Evolutionary conservation across 805 yeast genomes (phyloP), one percentile per base, ranked within the genome.

Genomic region (Lachancea thermotolerans): DNA sequence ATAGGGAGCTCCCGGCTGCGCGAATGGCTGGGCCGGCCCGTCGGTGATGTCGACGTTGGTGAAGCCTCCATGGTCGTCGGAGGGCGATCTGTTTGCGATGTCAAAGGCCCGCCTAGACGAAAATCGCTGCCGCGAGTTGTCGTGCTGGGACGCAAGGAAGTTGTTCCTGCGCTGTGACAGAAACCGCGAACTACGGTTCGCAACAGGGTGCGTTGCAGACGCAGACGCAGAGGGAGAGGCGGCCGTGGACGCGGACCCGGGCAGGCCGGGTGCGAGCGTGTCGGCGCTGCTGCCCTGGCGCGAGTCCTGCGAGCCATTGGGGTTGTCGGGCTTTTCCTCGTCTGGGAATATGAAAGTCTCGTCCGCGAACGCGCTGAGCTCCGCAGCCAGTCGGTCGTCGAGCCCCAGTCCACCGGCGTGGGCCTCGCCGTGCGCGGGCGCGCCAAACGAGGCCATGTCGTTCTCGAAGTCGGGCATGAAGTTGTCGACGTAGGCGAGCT

Each of bases 321-420:
- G 52, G 31, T 60, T 57, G 12, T 38, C 27, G 1, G 82, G 82
- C 58, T 83, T 83, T 31, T 84, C 91, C 57, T 85, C 93, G 58
- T 85, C 93, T 1, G 91, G 88, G 58, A 85, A 85, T 2, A 85
- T 75, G 53, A 85, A 85, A 2, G 86, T 75, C 48, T 83, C 90
- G 55, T 84, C 90, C 0, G 90, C 91, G 72, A 85, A 85, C 1
- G 89, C 90, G 14, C 87, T 85, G 50, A 85, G 71, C 57, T 85
- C 93, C 14, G 77, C 78, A 5, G 79, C 74, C 21, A 77, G 54
- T 42, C 76, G 73, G 49, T 75, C 79, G 52, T 77, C 81, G 25
- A 75, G 66, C 33, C 67, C 66, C 8, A 64, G 52, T 5, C 66
- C 67, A 3, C 30, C 40, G 33, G 25, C 28, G 9, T 21, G 32